Conservation (phyloP, 208 protist species). For the Entamoeba moshkovskii region DNA sequence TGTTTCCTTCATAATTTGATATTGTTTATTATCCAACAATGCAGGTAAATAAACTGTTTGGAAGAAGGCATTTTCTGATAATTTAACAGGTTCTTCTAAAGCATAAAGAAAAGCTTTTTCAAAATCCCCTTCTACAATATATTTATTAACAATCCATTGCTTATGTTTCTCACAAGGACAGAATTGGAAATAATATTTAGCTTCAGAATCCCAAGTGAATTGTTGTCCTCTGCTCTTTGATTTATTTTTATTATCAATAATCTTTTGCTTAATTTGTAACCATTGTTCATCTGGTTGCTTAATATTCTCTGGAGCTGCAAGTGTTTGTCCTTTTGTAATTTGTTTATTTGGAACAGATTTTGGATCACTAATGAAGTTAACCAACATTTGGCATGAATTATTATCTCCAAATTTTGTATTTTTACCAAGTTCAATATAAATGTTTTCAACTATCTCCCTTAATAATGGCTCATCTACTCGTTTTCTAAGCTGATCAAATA, state of each 20-base stretch:
- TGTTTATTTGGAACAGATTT: background rate
- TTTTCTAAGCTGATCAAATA: background rate
- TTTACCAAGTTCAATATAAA: background rate
- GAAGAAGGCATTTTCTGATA: background rate
- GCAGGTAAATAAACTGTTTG: background rate
- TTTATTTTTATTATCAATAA: background rate
- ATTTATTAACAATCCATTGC: conserved; percentile 1
- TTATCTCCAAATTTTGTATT: background rate
- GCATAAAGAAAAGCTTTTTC: background rate
- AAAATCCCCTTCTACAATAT: background rate
- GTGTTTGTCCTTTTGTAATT: background rate
- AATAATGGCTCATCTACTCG: background rate
- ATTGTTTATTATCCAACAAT: background rate
- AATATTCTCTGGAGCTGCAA: background rate
- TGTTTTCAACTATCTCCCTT: background rate
- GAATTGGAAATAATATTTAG: background rate
- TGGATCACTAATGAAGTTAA: background rate
- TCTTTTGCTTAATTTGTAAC: background rate
- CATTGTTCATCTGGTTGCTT: background rate
- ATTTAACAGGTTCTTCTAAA: background rate
- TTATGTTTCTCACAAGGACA: background rate
- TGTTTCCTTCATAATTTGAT: background rate
- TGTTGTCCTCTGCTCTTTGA: background rate
- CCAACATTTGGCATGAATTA: background rate
- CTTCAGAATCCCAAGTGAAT: background rate